A percentile compares a stretch with the other conserved stretches of the same genome.
phyloP scores from a whole-genome alignment of 208 protist species.

The Trypanosoma boissoni region DNA sequence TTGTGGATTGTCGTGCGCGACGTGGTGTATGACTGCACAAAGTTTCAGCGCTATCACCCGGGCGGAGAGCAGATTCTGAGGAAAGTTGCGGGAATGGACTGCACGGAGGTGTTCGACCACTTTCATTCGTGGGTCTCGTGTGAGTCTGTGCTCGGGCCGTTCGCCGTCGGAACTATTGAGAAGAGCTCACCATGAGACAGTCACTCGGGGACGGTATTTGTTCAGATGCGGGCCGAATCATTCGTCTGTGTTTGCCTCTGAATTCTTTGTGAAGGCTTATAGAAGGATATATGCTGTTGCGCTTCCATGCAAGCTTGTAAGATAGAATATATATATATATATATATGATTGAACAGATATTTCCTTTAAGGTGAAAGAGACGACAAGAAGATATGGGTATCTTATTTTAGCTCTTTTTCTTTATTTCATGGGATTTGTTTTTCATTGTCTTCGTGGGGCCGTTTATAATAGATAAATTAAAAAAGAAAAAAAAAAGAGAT shows the following conservation, averaged over 20 bases:
- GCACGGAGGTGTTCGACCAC: slow-evolving; percentile 58
- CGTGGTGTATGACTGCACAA: slow-evolving; percentile 77
- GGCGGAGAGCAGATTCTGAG: slow-evolving; percentile 56
- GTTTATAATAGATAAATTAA: background rate
- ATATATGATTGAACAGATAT: no score
- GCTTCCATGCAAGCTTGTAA: no score
- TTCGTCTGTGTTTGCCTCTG: no score
- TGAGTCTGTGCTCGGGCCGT: slow-evolving; percentile 57
- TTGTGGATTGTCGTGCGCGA: slow-evolving; percentile 73
- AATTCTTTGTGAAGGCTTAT: no score
- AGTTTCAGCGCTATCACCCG: slow-evolving; percentile 71
- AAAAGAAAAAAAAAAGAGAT: slow-evolving; percentile 6
- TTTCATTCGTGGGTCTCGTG: slow-evolving; percentile 72
- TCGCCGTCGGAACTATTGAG: slow-evolving; percentile 36
- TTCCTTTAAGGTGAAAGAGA: no score
- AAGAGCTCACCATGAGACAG: background rate
- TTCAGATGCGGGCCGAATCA: background rate
- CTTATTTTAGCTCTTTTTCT: background rate
- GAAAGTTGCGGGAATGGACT: slow-evolving; percentile 60
- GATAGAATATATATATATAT: no score
- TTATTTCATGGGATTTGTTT: background rate
- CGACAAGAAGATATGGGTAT: no score
- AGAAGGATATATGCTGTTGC: no score
- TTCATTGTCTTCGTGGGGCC: background rate
- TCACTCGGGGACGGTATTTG: background rate